Conservation (phyloP, 257 asterid species). For the Voacanga thouarsii region DNA sequence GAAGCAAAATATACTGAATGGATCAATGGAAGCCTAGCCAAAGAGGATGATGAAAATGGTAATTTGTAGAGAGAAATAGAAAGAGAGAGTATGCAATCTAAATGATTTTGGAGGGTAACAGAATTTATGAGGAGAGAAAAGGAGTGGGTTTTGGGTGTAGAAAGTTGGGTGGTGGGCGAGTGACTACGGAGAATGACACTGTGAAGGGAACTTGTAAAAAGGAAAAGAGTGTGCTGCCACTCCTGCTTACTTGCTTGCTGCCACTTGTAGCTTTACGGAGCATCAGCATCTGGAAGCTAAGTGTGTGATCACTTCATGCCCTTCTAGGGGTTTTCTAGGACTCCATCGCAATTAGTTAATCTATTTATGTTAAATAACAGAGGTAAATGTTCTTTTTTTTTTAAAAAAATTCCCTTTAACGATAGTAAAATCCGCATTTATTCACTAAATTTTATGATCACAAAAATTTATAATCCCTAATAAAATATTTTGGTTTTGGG, state of each 20-base stretch:
- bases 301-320: background rate
- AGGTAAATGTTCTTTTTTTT: too few relatives aligned
- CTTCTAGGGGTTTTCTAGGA: background rate
- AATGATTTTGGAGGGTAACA: slow-evolving; percentile 2
- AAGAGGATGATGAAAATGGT: background rate
- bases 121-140: slow-evolving; percentile 8
- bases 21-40: background rate
- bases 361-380: background rate
- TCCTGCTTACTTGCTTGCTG: slow-evolving; percentile 2
- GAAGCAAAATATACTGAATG: background rate
- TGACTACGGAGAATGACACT: slow-evolving; percentile 14
- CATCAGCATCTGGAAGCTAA: background rate
- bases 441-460: too few relatives aligned
- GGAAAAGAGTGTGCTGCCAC: background rate
- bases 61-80: background rate
- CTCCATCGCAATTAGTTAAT: background rate
- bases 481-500: too few relatives aligned
- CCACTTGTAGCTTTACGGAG: background rate
- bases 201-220: background rate
- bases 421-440: too few relatives aligned
- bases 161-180: background rate
- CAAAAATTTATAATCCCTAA: too few relatives aligned
- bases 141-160: background rate
- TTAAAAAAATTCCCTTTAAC: too few relatives aligned
- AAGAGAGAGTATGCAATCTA: background rate